Evolutionary conservation across 768 basidiomycete genomes (phyloP).

Genomic region (Leccinum disarticulatum): DNA sequence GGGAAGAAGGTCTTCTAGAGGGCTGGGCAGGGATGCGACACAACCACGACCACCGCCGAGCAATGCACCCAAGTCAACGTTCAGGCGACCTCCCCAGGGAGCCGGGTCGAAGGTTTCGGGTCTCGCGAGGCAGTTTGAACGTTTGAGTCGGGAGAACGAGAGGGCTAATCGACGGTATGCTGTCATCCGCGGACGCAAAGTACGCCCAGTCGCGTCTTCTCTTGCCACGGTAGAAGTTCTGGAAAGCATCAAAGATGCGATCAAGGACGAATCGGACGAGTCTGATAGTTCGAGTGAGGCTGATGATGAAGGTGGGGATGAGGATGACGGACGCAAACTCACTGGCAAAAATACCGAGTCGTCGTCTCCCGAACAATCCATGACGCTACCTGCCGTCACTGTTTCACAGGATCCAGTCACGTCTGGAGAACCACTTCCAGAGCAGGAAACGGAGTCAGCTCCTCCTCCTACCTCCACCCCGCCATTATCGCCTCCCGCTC

Average conservation of each 20-base stretch:
- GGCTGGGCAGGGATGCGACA: constrained; percentile 36
- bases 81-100: constrained; percentile 51
- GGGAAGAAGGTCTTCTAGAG: constrained; percentile 35
- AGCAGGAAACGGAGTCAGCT: constrained; percentile 32
- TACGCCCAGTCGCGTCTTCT: constrained; percentile 87
- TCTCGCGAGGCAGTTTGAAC: constrained; percentile 89
- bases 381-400: constrained; percentile 25
- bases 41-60: constrained; percentile 44
- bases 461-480: constrained; percentile 23
- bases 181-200: constrained; percentile 82
- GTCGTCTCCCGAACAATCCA: constrained; percentile 35
- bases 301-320: constrained; percentile 66
- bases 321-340: constrained; percentile 43
- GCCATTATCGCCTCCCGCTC: constrained; percentile 26
- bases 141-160: constrained; percentile 72
- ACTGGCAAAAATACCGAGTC: constrained; percentile 29
- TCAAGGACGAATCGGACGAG: constrained; percentile 79
- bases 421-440: constrained; percentile 2
- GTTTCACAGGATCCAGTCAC: constrained; percentile 9
- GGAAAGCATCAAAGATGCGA: constrained; percentile 87
- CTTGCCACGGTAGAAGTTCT: constrained; percentile 86
- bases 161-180: constrained; percentile 76
- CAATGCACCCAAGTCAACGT: constrained; percentile 44
- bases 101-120: constrained; percentile 76
- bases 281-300: constrained; percentile 67